phyloP scores from a whole-genome alignment of 73 alveolate genomes.

The Paramecium caudatum region DNA sequence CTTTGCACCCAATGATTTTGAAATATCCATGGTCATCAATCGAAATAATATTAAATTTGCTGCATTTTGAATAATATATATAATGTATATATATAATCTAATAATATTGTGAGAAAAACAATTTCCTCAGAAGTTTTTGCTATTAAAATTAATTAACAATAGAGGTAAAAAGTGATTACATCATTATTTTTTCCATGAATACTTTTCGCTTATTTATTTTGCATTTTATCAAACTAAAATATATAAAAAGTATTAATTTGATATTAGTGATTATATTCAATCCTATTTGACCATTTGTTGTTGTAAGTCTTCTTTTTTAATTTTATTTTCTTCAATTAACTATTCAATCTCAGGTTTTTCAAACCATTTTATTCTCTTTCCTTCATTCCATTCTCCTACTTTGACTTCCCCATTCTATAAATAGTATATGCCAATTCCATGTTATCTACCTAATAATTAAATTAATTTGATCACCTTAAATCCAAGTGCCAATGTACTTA shows the following conservation, averaged over 20 bases:
- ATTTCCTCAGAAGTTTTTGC: too few species aligned
- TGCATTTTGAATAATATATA: neutral
- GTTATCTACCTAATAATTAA: slow-evolving; percentile 33
- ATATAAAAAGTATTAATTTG: too few species aligned
- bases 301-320: neutral
- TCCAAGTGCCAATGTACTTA: slow-evolving; percentile 89
- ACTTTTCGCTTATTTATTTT: too few species aligned
- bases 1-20: slow-evolving; percentile 31
- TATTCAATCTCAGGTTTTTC: slow-evolving; percentile 17
- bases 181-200: too few species aligned
- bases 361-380: slow-evolving; percentile 53
- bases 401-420: slow-evolving; percentile 68
- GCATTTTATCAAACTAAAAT: too few species aligned
- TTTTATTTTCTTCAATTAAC: neutral
- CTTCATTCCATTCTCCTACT: slow-evolving; percentile 75
- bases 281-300: too few species aligned
- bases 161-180: too few species aligned
- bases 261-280: too few species aligned
- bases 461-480: slow-evolving; percentile 63
- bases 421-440: slow-evolving; percentile 74
- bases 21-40: neutral
- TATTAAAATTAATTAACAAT: too few species aligned
- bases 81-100: too few species aligned
- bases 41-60: neutral
- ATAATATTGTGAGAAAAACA: too few species aligned